Evolutionary conservation across 1,284 basidiomycete species (phyloP), one percentile per base, ranked within the genome.

Genomic region (Chondrostereum purpureum): DNA sequence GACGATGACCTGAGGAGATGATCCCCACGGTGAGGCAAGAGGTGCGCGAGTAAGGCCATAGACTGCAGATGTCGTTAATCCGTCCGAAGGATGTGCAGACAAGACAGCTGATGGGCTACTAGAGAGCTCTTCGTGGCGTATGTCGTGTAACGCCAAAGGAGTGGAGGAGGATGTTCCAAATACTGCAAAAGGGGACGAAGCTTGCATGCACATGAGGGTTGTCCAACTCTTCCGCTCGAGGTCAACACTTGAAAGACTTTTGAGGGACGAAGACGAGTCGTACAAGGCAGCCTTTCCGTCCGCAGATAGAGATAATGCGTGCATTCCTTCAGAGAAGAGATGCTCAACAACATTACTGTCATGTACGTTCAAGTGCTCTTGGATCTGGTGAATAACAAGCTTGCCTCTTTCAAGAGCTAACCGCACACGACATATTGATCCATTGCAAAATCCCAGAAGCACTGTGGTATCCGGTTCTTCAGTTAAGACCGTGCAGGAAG

Each of bases 1-100:
- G 31, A 87, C 70, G n/a, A 89, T 47, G 17, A 86, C 72, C 55
- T 84, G 70, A n/a, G 83, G 76, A 4, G 83, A 83, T 1, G 73
- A 62, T 8, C 83, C 83, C 70, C 80, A 80, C 1, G 78, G 75
- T 14, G 78, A 78, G 21, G 71, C 69, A 1, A 69, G 66, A 0
- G 83, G 80, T 11, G 75, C 72, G n/a, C 64, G 67, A 4, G 75
- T 65, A 55, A 88, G 76, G 37, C 75, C 81, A 62, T 86, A 88
- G 10, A 88, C 83, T 0, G 83, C 80, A 19, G 78, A 76, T n/a
- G 58, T 57, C 23, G 53, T 50, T 14, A 84, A 68, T 48, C 70
- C 58, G 43, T 71, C 64, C 18, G 67, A 67, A 1, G 85, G 79
- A 1, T 51, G n/a, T n/a, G n/a, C n/a, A 24, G 53, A 50, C 14